Base-by-base conservation (phyloP, 164 flowering plant genomes). In the Magnolia changhungtana region DNA sequence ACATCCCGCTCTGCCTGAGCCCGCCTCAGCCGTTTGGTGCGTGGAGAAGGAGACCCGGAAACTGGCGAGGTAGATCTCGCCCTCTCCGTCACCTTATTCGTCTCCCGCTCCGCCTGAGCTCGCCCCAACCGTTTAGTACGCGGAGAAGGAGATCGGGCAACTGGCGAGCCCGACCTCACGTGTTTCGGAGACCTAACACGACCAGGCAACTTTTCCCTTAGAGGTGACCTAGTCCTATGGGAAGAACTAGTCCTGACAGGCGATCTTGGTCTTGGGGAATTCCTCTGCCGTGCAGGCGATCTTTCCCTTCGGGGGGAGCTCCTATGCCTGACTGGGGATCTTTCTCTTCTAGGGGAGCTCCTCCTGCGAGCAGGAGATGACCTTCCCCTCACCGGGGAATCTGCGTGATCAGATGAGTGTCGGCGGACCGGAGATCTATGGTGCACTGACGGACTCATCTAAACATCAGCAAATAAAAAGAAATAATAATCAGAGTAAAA, bases 131-230 rank as follows among this genome's bases (percentile, higher is more conserved):
- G 80, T 71, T 85, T 88, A 2, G 89, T 82, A 29, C 84, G 82
- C 5, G 91, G 95, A 6, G 95, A 87, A 18, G 87, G 92, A 59
- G 96, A 89, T 1, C 71, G 82, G 7, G 83, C 72, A 13, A 9
- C 77, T 24, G 84, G 74, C 20, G 84, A 81, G 4, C 61, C 72
- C 31, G 81, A 80, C 77, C 63, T 78, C 37, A n/a, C 74, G 49
- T 61, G 70, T 61, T 76, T 79, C 7, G 86, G 83, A 37, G 88
- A 86, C 76, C 73, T 76, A 18, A n/a, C 73, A 1, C 74, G 85
- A 75, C 77, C 76, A n/a, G 81, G 74, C 49, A 66, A 73, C 64
- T 77, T 83, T 59, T 83, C 87, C 55, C 82, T 79, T 10, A 31
- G 21, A 2, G 82, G 82, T 1, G 84, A 80, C 55, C 77, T 72